Evolutionary conservation across 2,329 filamentous ascomycete genomes (phyloP), one percentile per base, ranked within the genome.

Genomic region (Fusarium tricinctum): DNA sequence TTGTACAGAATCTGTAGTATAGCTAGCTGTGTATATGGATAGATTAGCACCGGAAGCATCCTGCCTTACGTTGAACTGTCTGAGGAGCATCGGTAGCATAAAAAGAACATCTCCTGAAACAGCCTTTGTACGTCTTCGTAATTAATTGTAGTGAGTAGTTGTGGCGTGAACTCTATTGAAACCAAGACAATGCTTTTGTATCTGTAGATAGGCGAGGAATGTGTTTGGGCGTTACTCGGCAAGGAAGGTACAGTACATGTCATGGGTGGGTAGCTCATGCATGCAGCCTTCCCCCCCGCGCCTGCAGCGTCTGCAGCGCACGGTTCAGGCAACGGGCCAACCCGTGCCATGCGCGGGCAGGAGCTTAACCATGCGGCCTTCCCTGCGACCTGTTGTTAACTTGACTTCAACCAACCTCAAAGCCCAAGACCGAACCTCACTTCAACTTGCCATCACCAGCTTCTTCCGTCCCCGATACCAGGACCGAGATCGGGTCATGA

Each of bases 401-500:
- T 71, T 61, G 66, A 74, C 72, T 49, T 56, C 63, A 58, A 40
- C 54, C 14, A 35, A 38, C 35, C 48, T 46, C 50, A 49, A 44
- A 60, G 15, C 42, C 43, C 38, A 23, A 30, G 38, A 39, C 42
- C 23, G 20, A 47, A 57, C 23, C 43, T 43, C 48, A 30, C 49
- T 46, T 23, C 42, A 42, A 64, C n/a, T 51, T 44, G 32, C n/a
- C 49, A 43, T 45, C 22, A 30, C 15, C 23, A 42, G 33, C 50
- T 44, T 40, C 44, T 33, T 32, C 22, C 12, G n/a, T 40, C 45
- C 20, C 32, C 38, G n/a, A 38, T 14, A 13, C 43, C 64, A n/a
- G 17, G 35, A 38, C 33, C 43, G 35, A 40, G 52, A 15, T 54
- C 59, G 58, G 73, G 76, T 68, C 70, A 78, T 78, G 76, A 64